phyloP scores from a whole-genome alignment of 2,329 filamentous ascomycete genomes.

The Gnomoniopsis sp. region DNA sequence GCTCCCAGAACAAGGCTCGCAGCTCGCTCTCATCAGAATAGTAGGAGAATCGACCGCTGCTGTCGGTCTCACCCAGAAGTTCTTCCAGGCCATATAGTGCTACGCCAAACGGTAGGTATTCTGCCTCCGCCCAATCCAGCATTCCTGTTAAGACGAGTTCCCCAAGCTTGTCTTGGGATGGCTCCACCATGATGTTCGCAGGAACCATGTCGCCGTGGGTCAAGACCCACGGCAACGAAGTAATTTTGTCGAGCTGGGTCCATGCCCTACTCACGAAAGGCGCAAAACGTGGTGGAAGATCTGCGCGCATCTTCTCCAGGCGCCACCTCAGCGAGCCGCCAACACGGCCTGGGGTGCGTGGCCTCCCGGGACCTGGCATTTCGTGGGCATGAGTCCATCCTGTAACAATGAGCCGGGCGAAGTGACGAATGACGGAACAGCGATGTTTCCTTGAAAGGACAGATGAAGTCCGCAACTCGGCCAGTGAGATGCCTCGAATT shows the following conservation, averaged over 20 bases:
- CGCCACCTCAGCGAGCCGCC: slow-evolving; percentile 39
- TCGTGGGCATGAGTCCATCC: slow-evolving; percentile 30
- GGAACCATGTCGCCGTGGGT: slow-evolving; percentile 60
- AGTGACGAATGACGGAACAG: slow-evolving; percentile 35
- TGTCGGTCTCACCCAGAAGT: slow-evolving; percentile 46
- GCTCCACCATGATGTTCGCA: slow-evolving; percentile 53
- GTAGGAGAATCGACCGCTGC: slow-evolving; percentile 37
- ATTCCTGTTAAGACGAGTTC: slow-evolving; percentile 41
- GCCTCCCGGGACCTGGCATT: slow-evolving; percentile 1
- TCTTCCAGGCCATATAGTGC: slow-evolving; percentile 60
- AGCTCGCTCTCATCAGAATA: slow-evolving; percentile 40
- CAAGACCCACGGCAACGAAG: slow-evolving; percentile 49
- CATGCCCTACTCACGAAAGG: slow-evolving; percentile 25
- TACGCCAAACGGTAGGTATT: slow-evolving; percentile 57
- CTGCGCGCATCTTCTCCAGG: slow-evolving; percentile 31
- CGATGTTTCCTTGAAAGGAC: slow-evolving; percentile 4
- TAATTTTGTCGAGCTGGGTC: slow-evolving; percentile 31
- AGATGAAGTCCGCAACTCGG: slow-evolving; percentile 25
- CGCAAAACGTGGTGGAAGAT: slow-evolving; percentile 34
- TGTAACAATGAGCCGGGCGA: slow-evolving; percentile 37
- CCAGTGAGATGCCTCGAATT: slow-evolving; percentile 39
- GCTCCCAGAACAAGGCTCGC: slow-evolving; percentile 48
- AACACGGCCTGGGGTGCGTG: slow-evolving; percentile 29
- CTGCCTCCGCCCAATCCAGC: slow-evolving; percentile 64
- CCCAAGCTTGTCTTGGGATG: background rate